Base-by-base conservation (phyloP, 257 asterid species). In the Ehretia macrophylla region DNA sequence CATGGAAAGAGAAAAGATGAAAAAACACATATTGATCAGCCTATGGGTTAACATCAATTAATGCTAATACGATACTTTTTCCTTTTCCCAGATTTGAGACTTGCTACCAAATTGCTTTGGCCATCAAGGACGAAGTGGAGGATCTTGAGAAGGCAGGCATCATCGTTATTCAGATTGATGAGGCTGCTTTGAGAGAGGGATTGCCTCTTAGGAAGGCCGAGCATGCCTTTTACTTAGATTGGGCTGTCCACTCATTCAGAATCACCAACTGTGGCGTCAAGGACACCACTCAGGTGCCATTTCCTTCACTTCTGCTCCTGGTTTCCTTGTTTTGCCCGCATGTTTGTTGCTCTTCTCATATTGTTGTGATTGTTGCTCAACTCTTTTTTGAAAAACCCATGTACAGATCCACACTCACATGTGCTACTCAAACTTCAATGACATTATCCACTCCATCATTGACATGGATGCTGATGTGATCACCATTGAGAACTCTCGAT, bases 351-450 rank as follows among this genome's bases (percentile, higher is more conserved):
- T 38, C 56, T 51, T 22, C 19, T 17, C 21, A 1, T 52, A 52
- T 40, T 62, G 37, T 46, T 11, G 17, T 17, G 10, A 32, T n/a
- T 45, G 16, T 32, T n/a, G 3, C 12, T 56, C 60, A 1, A 4
- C 17, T 45, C 8, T 16, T n/a, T n/a, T n/a, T n/a, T n/a, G n/a
- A n/a, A n/a, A n/a, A n/a, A n/a, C 27, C 18, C 11, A 32, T 27
- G 9, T 32, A 55, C 87, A 86, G 97, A 85, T 91, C 77, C 98
- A 91, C 83, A 91, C 98, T 60, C 98, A 91, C 88, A 91, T 91
- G 98, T 88, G 98, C 85, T 91, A 91, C 85, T 88, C 98, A 70
- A 91, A 88, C 95, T 91, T 91, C 93, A 91, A 91, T 40, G 98
- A 88, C 71, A 91, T 91, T 72, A 91, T 91, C 76, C 95, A 88